Evolutionary conservation across 805 yeast species (phyloP).

Genomic region (Candida tammaniensis): DNA sequence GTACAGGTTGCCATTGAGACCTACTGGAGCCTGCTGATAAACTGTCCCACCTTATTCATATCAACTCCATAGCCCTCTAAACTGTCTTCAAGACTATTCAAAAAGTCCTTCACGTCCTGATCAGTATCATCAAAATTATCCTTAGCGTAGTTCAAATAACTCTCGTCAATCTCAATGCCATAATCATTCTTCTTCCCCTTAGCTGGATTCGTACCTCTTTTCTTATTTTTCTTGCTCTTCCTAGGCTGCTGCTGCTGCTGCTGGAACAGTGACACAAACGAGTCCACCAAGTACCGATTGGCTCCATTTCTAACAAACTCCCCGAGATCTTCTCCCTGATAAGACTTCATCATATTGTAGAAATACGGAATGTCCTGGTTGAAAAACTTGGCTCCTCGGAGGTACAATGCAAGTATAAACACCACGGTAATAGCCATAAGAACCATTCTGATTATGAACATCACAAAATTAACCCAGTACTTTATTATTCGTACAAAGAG

Average conservation of each 20-base stretch:
- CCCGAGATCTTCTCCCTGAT: constrained; percentile 8
- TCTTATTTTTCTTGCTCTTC: constrained; percentile 1
- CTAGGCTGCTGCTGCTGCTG: neutral
- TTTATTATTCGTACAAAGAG: constrained; percentile 14
- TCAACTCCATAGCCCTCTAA: constrained; percentile 3
- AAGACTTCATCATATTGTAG: constrained; percentile 3
- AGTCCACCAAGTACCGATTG: constrained; percentile 4
- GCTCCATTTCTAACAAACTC: constrained; percentile 7
- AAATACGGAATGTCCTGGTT: constrained; percentile 15
- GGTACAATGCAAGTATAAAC: constrained; percentile 17
- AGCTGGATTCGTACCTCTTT: constrained; percentile 7
- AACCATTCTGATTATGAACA: constrained; percentile 18
- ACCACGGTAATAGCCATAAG: constrained; percentile 15
- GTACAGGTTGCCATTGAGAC: too few species aligned
- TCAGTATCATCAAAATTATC: constrained; percentile 7
- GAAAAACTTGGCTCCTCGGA: constrained; percentile 23
- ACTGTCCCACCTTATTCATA: neutral
- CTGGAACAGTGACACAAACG: constrained; percentile 1
- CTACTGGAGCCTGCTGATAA: too few species aligned
- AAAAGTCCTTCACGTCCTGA: constrained; percentile 3
- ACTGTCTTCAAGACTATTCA: constrained; percentile 1
- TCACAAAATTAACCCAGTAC: constrained; percentile 21
- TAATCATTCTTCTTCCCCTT: constrained; percentile 13
- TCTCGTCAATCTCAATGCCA: constrained; percentile 17
- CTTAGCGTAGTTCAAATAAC: constrained; percentile 15